These are phyloP conservation scores for Pugionium dolabratum DNA, from an alignment of 345 rosid genomes.

Conservation along the genomic window DNA sequence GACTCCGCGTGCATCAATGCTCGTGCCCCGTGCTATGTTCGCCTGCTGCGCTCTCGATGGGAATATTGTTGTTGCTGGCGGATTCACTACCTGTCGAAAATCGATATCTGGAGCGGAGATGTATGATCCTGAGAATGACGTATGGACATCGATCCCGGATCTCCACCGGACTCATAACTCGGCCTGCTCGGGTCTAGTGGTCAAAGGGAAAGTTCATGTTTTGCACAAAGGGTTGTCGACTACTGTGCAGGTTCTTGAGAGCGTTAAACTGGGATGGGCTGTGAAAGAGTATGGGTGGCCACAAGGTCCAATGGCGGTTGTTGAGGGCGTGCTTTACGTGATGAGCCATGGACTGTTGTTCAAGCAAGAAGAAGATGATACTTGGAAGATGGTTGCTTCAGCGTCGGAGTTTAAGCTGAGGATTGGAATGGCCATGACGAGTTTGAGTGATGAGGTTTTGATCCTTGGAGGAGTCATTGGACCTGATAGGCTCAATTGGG, in stretches of 20 bases:
- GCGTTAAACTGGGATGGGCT: slow-evolving; percentile 60
- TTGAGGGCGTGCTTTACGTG: slow-evolving; percentile 61
- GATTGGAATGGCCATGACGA: slow-evolving; percentile 80
- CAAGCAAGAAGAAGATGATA: slow-evolving; percentile 54
- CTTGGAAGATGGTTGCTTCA: slow-evolving; percentile 57
- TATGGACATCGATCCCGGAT: slow-evolving; percentile 81
- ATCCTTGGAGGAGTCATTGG: slow-evolving; percentile 92
- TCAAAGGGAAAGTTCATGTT: slow-evolving; percentile 73
- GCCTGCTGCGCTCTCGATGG: slow-evolving; percentile 87
- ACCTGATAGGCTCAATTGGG: slow-evolving; percentile 78
- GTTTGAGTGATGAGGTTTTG: slow-evolving; percentile 69
- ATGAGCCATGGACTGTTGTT: slow-evolving; percentile 70
- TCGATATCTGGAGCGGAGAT: slow-evolving; percentile 92
- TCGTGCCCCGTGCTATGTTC: slow-evolving; percentile 94
- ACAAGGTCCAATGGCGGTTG: slow-evolving; percentile 90
- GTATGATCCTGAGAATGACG: slow-evolving; percentile 78
- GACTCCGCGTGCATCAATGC: slow-evolving; percentile 72
- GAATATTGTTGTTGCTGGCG: slow-evolving; percentile 88
- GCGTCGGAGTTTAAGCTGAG: slow-evolving; percentile 85
- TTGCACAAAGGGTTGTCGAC: slow-evolving; percentile 86
- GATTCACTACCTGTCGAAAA: slow-evolving; percentile 84
- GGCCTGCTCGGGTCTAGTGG: slow-evolving; percentile 78
- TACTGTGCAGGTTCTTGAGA: slow-evolving; percentile 78
- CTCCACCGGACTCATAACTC: slow-evolving; percentile 87
- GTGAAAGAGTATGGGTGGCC: slow-evolving; percentile 80